Evolutionary conservation across 371 early-diverging fungal genomes (phyloP).

Genomic region (Parasitella parasitica): DNA sequence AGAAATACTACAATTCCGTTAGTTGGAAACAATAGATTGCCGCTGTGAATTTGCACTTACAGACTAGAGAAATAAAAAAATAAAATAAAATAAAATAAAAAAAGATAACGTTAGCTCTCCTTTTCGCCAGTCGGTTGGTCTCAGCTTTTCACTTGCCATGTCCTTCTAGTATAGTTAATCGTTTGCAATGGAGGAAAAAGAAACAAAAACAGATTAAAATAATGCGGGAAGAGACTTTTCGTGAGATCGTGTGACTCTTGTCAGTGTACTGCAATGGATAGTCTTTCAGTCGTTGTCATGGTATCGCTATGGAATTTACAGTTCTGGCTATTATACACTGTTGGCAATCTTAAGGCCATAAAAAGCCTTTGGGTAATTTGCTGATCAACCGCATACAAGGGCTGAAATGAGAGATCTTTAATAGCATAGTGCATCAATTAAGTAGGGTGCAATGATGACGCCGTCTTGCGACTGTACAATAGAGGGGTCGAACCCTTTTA

Average conservation of each 20-base stretch:
- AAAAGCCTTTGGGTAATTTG: background rate
- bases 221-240: background rate
- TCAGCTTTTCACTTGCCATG: background rate
- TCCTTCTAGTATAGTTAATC: no score
- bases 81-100: background rate
- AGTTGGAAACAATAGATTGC: background rate
- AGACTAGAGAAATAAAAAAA: no score
- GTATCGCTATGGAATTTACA: no score
- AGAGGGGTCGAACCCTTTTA: no score
- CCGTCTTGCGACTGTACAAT: no score
- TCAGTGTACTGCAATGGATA: no score
- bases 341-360: no score
- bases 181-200: background rate
- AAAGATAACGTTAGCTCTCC: background rate
- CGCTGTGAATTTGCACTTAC: background rate
- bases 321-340: no score
- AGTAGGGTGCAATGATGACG: no score
- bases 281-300: no score
- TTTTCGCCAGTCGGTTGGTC: background rate
- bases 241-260: background rate
- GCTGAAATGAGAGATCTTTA: no score
- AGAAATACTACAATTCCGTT: conserved; percentile 55
- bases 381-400: background rate
- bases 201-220: background rate
- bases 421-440: no score